Conservation (phyloP, 1,284 basidiomycete species). For the Malassezia cuniculi region DNA sequence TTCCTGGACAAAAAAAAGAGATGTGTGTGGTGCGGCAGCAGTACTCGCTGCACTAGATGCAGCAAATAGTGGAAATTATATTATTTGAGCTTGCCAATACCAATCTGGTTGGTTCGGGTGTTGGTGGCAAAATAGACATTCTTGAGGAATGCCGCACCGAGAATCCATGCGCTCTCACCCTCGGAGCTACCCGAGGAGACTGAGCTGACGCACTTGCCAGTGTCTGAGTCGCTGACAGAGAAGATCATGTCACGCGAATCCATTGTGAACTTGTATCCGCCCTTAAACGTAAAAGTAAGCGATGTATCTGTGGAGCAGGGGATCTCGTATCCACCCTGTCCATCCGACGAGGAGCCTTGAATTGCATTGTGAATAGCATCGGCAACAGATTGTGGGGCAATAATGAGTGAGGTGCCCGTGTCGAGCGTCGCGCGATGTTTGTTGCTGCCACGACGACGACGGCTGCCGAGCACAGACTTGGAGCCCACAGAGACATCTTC, state of each 20-base stretch:
- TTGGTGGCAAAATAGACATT: slow-evolving; percentile 55
- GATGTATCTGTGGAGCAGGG: slow-evolving; percentile 60
- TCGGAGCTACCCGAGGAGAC: slow-evolving; percentile 53
- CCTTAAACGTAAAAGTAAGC: slow-evolving; percentile 57
- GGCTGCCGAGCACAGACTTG: slow-evolving; percentile 49
- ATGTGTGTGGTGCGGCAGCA: neutral
- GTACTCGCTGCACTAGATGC: too few species aligned
- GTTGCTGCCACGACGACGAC: slow-evolving; percentile 1
- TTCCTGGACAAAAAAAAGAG: neutral
- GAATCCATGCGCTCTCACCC: slow-evolving; percentile 58
- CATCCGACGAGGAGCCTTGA: slow-evolving; percentile 51
- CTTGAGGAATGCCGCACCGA: slow-evolving; percentile 46
- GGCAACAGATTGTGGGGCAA: slow-evolving; percentile 49
- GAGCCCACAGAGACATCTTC: slow-evolving; percentile 55
- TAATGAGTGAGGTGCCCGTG: slow-evolving; percentile 46
- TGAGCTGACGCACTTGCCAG: slow-evolving; percentile 63
- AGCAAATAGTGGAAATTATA: too few species aligned
- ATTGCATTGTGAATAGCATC: slow-evolving; percentile 54
- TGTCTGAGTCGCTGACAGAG: slow-evolving; percentile 53
- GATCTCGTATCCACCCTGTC: slow-evolving; percentile 54
- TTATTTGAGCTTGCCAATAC: slow-evolving; percentile 50
- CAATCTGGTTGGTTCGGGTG: slow-evolving; percentile 56
- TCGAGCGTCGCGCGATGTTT: slow-evolving; percentile 35
- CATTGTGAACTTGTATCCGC: slow-evolving; percentile 52
- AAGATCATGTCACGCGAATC: slow-evolving; percentile 55